Conservation (phyloP, 1,139 yeast genomes). For the Geotrichum macrosporum region DNA sequence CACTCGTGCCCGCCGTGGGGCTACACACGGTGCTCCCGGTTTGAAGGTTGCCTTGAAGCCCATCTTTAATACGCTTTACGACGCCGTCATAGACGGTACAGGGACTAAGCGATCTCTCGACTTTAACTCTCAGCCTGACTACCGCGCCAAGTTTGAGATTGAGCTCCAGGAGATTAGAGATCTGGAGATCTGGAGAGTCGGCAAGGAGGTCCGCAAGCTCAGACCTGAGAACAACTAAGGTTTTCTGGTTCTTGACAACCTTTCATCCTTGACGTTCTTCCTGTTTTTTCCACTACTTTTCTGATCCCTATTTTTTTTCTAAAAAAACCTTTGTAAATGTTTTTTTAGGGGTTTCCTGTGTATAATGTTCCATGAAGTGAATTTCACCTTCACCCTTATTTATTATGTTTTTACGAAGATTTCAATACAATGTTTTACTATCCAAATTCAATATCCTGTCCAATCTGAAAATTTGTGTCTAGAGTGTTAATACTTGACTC, state of each 20-base stretch:
- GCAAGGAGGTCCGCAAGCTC: slow-evolving; percentile 98
- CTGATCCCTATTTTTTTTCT: not conserved
- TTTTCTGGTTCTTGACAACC: not conserved
- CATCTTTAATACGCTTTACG: slow-evolving; percentile 92
- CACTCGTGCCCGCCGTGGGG: slow-evolving; percentile 99
- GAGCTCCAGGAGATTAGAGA: slow-evolving; percentile 90
- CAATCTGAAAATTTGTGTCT: not conserved
- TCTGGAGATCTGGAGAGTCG: slow-evolving; percentile 99
- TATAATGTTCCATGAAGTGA: slow-evolving; percentile 24
- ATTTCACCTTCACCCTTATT: slow-evolving; percentile 21
- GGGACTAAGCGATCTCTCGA: slow-evolving; percentile 98
- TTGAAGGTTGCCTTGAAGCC: slow-evolving; percentile 99
- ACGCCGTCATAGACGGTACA: slow-evolving; percentile 89
- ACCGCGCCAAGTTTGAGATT: slow-evolving; percentile 92
- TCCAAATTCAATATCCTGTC: too few relatives aligned
- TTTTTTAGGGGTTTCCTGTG: slow-evolving; percentile 21
- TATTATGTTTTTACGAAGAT: slow-evolving; percentile 19
- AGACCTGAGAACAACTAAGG: slow-evolving; percentile 95
- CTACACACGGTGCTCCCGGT: slow-evolving; percentile 99
- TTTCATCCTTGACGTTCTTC: not conserved
- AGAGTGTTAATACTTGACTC: not conserved
- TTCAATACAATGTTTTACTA: too few relatives aligned
- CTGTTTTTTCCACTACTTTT: slow-evolving; percentile 1
- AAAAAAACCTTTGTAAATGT: slow-evolving; percentile 18
- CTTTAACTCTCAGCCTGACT: slow-evolving; percentile 96